Evolutionary conservation across 331 rosid species (phyloP), one percentile per base, ranked within the genome.

Genomic region (Telfairia occidentalis): DNA sequence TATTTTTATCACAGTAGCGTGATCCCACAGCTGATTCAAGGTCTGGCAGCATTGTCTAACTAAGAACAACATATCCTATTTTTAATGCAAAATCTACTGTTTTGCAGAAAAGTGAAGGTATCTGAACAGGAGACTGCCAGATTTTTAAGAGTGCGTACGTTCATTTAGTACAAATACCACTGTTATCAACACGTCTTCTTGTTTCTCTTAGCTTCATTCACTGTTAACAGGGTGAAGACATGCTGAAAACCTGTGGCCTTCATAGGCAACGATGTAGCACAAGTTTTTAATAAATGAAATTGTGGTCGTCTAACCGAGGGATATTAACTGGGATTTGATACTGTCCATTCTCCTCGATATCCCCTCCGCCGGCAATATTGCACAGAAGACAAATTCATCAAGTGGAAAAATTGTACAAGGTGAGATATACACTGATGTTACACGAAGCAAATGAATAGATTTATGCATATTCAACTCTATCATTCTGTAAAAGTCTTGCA

Each of bases 1-100:
- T 59, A 21, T 5, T 35, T 34, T 69, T 32, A 69, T 19, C 61
- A 3, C 58, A 30, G 81, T 75, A 78, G 81, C 80, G 82, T 76
- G 86, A 78, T 82, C 49, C 78, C 63, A 21, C 55, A 37, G 83
- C 83, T 78, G 53, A 34, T 40, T 12, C 28, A 74, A 42, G 55
- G 18, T 45, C 42, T 46, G 75, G 40, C 75, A 70, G 75, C 13
- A 26, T 70, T 46, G 58, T 46, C 58, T 30, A 48, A 29, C 28
- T 71, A 18, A 29, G 76, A 71, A 71, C 58, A 43, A n/a, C 46
- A n/a, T 15, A 49, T 48, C 76, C 60, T 49, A 49, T 29, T 71
- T 49, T 49, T 71, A 71, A 49, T 48, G 38, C 45, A 71, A 64
- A 54, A 21, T 19, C 35, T 70, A 46, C 35, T 35, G 30, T 49